Evolutionary conservation across 2,329 filamentous ascomycete genomes (phyloP).

Genomic region (Neonectria faginata): DNA sequence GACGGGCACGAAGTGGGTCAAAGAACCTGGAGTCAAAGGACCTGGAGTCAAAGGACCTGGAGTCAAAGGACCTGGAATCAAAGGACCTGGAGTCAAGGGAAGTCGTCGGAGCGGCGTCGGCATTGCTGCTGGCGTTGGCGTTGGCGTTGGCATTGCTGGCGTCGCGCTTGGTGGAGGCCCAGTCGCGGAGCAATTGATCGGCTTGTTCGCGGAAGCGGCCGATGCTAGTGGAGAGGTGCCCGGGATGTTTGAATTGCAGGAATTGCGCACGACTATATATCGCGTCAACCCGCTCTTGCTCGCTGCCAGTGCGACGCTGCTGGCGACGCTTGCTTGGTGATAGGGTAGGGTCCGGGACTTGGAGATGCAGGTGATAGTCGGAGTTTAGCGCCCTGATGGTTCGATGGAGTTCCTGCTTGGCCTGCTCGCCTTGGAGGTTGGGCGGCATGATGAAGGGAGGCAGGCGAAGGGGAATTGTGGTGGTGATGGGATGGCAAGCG

Average conservation of each 20-base stretch:
- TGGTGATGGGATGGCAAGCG: neutral
- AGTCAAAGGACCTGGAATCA: too few species aligned
- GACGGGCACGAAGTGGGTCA: conserved; percentile 40
- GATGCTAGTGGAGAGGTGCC: conserved; percentile 36
- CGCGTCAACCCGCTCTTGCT: conserved; percentile 37
- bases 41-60: neutral
- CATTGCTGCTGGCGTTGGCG: conserved; percentile 26
- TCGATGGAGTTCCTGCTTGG: conserved; percentile 39
- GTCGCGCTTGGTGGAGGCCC: conserved; percentile 35
- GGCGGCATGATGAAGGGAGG: conserved; percentile 34
- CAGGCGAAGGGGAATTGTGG: neutral
- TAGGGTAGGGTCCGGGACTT: conserved; percentile 38
- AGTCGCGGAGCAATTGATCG: conserved; percentile 32
- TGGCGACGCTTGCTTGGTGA: conserved; percentile 43
- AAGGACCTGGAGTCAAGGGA: conserved; percentile 21
- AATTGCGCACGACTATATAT: conserved; percentile 41
- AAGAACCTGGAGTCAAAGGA: conserved; percentile 22
- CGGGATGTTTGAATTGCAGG: conserved; percentile 38
- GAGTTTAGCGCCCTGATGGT: conserved; percentile 44
- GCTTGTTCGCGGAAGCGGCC: conserved; percentile 42
- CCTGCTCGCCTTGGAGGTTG: conserved; percentile 21
- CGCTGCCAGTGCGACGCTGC: conserved; percentile 33
- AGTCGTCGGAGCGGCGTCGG: conserved; percentile 35
- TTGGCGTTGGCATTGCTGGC: conserved; percentile 20
- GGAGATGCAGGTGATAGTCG: conserved; percentile 44